phyloP scores from a whole-genome alignment of 306 rosid species.

The Rosa multiflora region DNA sequence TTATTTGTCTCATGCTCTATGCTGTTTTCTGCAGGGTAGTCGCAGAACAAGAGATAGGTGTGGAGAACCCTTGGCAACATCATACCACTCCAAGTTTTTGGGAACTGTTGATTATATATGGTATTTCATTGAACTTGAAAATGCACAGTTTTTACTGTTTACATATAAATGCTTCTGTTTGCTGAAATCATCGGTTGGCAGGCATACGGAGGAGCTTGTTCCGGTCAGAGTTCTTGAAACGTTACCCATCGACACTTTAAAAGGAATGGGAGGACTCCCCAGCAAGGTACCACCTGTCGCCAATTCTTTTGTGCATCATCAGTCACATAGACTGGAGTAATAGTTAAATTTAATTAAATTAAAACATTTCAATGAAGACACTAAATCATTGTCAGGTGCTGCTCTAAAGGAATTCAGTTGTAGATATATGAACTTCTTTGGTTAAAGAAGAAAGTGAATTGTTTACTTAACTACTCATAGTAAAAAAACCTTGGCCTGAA shows the following conservation, averaged over 20 bases:
- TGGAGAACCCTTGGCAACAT: conserved; percentile 94
- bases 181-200: conserved; percentile 33
- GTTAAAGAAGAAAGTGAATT: neutral
- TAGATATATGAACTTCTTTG: neutral
- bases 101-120: conserved; percentile 98
- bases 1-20: neutral
- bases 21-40: conserved; percentile 57
- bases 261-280: conserved; percentile 76
- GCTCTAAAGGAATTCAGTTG: neutral
- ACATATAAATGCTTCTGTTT: conserved; percentile 10
- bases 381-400: neutral
- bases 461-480: neutral
- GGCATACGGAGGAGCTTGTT: conserved; percentile 72
- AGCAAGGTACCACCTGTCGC: conserved; percentile 52
- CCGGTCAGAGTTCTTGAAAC: conserved; percentile 90
- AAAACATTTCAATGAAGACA: neutral
- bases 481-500: neutral
- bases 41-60: conserved; percentile 59
- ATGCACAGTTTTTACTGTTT: conserved; percentile 9
- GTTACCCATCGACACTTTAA: conserved; percentile 61
- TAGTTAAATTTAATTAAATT: neutral
- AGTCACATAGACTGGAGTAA: neutral
- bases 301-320: neutral
- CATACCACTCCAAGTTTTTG: conserved; percentile 90
- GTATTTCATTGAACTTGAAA: conserved; percentile 38